Percentiles rank a stretch among this genome's conserved stretches.
Conservation (phyloP, 495 filamentous ascomycete genomes). For the Astrothelium subdiscretum region DNA sequence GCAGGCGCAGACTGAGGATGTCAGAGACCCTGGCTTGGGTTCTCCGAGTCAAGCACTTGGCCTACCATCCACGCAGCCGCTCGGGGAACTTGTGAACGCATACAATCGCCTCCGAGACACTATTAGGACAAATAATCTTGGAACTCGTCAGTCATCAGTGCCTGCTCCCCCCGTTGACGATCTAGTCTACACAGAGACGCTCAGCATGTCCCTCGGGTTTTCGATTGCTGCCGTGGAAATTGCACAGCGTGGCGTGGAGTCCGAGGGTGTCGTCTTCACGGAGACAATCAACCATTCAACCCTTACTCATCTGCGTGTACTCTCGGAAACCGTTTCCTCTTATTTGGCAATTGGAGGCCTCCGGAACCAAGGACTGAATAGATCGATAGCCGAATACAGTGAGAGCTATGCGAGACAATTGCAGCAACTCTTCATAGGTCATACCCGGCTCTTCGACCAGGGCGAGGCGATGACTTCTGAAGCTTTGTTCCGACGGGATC, state of each 20-base stretch:
- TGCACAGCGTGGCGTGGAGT: slow-evolving; percentile 74
- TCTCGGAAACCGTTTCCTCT: slow-evolving; percentile 77
- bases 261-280: slow-evolving; percentile 43
- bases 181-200: slow-evolving; percentile 51
- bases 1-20: slow-evolving; percentile 21
- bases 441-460: slow-evolving; percentile 26
- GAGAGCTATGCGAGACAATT: slow-evolving; percentile 61
- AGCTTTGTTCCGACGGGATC: slow-evolving; percentile 56
- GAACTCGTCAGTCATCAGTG: slow-evolving; percentile 34
- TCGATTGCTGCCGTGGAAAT: slow-evolving; percentile 91
- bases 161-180: slow-evolving; percentile 29
- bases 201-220: slow-evolving; percentile 66
- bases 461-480: slow-evolving; percentile 14
- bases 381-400: slow-evolving; percentile 54
- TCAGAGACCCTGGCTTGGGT: slow-evolving; percentile 11
- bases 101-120: slow-evolving; percentile 75
- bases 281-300: slow-evolving; percentile 19
- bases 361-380: slow-evolving; percentile 45
- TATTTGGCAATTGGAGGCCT: slow-evolving; percentile 70
- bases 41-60: background rate
- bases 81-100: slow-evolving; percentile 58
- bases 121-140: slow-evolving; percentile 57
- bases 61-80: background rate
- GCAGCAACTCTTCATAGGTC: slow-evolving; percentile 55
- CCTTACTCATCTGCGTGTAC: slow-evolving; percentile 78